A percentile compares a stretch with the other conserved stretches of the same genome.
Conservation (phyloP, 2,329 filamentous ascomycete genomes). For the Fusarium tricinctum region DNA sequence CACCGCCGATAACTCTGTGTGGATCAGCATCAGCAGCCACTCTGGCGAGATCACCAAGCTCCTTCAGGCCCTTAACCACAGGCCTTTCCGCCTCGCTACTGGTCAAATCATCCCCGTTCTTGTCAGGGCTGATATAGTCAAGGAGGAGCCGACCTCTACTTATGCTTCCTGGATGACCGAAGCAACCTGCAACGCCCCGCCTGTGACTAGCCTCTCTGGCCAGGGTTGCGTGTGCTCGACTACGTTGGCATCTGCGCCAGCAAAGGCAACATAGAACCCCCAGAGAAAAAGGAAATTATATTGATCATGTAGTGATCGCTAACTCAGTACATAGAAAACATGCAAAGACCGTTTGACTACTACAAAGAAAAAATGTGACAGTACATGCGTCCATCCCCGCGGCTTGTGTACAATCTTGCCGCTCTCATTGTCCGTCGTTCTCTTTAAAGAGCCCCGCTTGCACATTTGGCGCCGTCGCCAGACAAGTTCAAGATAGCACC, state of each 20-base stretch:
- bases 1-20: slow-evolving; percentile 64
- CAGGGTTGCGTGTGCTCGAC: slow-evolving; percentile 59
- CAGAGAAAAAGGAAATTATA: slow-evolving; percentile 14
- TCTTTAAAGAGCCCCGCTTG: not conserved
- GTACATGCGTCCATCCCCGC: slow-evolving; percentile 20
- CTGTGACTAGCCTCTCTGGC: slow-evolving; percentile 59
- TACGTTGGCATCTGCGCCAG: slow-evolving; percentile 35
- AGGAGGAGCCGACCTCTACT: slow-evolving; percentile 47
- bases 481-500: slow-evolving; percentile 23
- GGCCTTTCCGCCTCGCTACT: slow-evolving; percentile 72
- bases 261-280: slow-evolving; percentile 28
- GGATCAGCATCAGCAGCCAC: slow-evolving; percentile 72
- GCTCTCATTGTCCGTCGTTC: not conserved
- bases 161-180: slow-evolving; percentile 56
- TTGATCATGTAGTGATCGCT: slow-evolving; percentile 24
- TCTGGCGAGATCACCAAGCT: slow-evolving; percentile 68
- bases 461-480: slow-evolving; percentile 37
- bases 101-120: slow-evolving; percentile 78
- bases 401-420: slow-evolving; percentile 37
- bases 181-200: slow-evolving; percentile 61
- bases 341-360: slow-evolving; percentile 14
- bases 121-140: slow-evolving; percentile 68
- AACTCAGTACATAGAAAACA: slow-evolving; percentile 26
- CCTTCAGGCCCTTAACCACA: slow-evolving; percentile 70
- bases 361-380: slow-evolving; percentile 30